Conservation (phyloP, 176 grass and related monocot species). For the Eragrostis nindensis region DNA sequence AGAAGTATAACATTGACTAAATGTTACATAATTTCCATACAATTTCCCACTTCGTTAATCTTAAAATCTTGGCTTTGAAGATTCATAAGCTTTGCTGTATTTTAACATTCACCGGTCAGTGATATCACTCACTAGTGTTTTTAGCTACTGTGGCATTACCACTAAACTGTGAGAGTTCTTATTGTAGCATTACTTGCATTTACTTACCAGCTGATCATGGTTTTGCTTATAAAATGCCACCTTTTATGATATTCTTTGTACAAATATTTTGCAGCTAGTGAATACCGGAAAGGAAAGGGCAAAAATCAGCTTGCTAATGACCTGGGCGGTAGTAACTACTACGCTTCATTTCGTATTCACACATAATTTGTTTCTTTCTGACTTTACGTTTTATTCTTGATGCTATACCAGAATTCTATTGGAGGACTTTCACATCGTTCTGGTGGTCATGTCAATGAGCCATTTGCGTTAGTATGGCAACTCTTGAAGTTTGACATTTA, state of each 20-base stretch:
- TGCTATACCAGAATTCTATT: slow-evolving; percentile 80
- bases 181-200: slow-evolving; percentile 3
- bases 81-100: slow-evolving; percentile 10
- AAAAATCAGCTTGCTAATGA: slow-evolving; percentile 95
- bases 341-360: not conserved
- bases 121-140: not conserved
- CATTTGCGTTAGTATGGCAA: slow-evolving; percentile 77
- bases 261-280: slow-evolving; percentile 71
- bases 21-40: not conserved
- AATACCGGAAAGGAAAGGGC: slow-evolving; percentile 93
- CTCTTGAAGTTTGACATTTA: slow-evolving; percentile 6
- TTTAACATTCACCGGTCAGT: not conserved
- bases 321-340: slow-evolving; percentile 79
- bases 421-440: slow-evolving; percentile 89
- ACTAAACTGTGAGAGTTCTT: not conserved
- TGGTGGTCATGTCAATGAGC: slow-evolving; percentile 88
- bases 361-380: not conserved
- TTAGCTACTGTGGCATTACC: no score
- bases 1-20: not conserved
- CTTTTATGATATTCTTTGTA: slow-evolving; percentile 22
- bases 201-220: slow-evolving; percentile 2
- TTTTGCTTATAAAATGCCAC: slow-evolving; percentile 8
- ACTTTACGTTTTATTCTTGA: slow-evolving; percentile 42
- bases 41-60: not conserved
- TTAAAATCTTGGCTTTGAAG: slow-evolving; percentile 17